These are phyloP conservation scores for Alternaria hordeiaustralica DNA, from an alignment of 2,329 filamentous ascomycete genomes.

Conservation along the genomic window DNA sequence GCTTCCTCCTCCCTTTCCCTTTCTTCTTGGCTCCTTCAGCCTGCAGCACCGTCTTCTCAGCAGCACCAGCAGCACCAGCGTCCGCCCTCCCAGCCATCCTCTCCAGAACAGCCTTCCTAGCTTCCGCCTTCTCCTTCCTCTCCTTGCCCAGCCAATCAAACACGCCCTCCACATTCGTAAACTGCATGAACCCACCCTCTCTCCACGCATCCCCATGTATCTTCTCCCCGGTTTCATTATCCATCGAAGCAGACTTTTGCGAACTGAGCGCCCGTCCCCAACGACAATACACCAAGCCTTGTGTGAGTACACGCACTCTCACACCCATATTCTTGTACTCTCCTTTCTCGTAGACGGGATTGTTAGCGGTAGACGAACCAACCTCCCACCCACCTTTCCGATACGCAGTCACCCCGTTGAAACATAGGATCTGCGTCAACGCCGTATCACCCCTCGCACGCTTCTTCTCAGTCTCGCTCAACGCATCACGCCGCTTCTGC, in stretches of 20 bases:
- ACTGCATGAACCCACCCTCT: conserved; percentile 33
- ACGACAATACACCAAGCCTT: conserved; percentile 36
- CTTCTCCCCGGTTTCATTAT: conserved; percentile 7
- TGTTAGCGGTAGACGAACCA: neutral
- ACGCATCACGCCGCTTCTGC: neutral
- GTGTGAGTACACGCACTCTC: conserved; percentile 19
- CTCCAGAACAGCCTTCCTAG: neutral
- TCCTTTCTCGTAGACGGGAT: neutral
- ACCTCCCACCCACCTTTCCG: conserved; percentile 37
- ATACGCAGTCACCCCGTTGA: conserved; percentile 33
- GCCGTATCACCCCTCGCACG: conserved; percentile 20
- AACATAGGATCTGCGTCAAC: conserved; percentile 29
- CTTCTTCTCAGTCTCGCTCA: conserved; percentile 12
- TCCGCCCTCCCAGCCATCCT: neutral
- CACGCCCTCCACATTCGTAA: conserved; percentile 29
- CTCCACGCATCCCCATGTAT: conserved; percentile 32
- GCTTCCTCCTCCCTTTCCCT: neutral
- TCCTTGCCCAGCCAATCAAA: conserved; percentile 8
- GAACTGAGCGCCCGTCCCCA: conserved; percentile 24
- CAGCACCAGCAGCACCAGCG: neutral
- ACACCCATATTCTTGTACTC: conserved; percentile 13
- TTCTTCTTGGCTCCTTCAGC: neutral
- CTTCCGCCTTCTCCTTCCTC: neutral
- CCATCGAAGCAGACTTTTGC: conserved; percentile 10
- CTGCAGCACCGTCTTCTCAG: neutral